These are phyloP conservation scores for Macrophomina phaseolina DNA, from an alignment of 2,329 filamentous ascomycete species.

Conservation along the genomic window DNA sequence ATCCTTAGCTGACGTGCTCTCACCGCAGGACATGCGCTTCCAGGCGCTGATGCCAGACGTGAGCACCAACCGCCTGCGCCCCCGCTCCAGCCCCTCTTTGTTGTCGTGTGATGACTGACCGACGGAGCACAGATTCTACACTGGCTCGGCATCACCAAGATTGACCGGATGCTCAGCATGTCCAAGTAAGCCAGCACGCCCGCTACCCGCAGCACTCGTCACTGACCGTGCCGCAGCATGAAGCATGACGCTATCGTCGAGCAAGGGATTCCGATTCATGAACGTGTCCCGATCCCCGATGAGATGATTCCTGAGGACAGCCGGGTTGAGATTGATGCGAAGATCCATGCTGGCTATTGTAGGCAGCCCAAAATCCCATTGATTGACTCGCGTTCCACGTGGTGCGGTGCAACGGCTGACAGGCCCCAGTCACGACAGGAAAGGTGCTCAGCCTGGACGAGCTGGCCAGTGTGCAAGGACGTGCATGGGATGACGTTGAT, in stretches of 20 bases:
- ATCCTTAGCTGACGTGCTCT: slow-evolving; percentile 29
- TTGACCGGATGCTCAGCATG: slow-evolving; percentile 98
- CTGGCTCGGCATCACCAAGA: slow-evolving; percentile 98
- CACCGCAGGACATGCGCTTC: slow-evolving; percentile 77
- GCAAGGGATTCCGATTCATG: slow-evolving; percentile 85
- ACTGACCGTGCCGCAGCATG: slow-evolving; percentile 63
- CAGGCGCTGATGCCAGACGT: slow-evolving; percentile 94
- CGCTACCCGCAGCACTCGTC: background rate
- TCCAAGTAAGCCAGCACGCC: slow-evolving; percentile 70
- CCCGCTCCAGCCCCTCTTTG: background rate
- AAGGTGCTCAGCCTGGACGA: slow-evolving; percentile 89
- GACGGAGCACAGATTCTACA: slow-evolving; percentile 69
- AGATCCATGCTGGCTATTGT: slow-evolving; percentile 90
- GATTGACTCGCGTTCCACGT: slow-evolving; percentile 26
- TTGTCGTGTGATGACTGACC: slow-evolving; percentile 18
- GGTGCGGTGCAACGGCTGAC: slow-evolving; percentile 29
- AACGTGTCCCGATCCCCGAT: slow-evolving; percentile 89
- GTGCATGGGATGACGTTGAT: slow-evolving; percentile 83
- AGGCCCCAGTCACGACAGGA: slow-evolving; percentile 72
- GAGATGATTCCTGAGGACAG: slow-evolving; percentile 94
- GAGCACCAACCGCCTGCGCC: slow-evolving; percentile 31
- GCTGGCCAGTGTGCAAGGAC: slow-evolving; percentile 81
- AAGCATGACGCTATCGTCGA: slow-evolving; percentile 88
- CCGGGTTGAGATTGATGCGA: slow-evolving; percentile 97
- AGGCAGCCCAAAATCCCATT: slow-evolving; percentile 40